Conservation (phyloP, 2,329 filamentous ascomycete species). For the Anthostomella pinea region DNA sequence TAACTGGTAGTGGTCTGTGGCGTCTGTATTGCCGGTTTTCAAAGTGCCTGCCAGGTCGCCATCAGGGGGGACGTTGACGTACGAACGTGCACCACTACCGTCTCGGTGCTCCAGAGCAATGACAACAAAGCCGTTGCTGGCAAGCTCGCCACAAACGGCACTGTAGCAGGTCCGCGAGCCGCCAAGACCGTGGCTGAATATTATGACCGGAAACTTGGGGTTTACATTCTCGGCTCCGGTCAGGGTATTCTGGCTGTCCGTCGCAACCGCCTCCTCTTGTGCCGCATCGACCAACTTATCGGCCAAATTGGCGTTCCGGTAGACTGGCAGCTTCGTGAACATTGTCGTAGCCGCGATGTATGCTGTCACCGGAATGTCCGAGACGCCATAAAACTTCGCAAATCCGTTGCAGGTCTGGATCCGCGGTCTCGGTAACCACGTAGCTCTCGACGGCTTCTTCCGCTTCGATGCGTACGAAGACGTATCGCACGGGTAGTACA, state of each 20-base stretch:
- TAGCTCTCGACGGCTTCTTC: constrained; percentile 49
- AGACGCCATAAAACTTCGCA: constrained; percentile 57
- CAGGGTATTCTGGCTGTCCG: constrained; percentile 19
- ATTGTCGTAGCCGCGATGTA: constrained; percentile 57
- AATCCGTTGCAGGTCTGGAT: constrained; percentile 57
- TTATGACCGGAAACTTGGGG: constrained; percentile 57
- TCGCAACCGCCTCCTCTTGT: constrained; percentile 26
- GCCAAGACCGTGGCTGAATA: constrained; percentile 66
- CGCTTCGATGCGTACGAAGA: constrained; percentile 34
- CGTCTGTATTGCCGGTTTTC: constrained; percentile 33
- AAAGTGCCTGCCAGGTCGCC: constrained; percentile 32
- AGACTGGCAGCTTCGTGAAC: constrained; percentile 64
- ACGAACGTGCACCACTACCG: constrained; percentile 59
- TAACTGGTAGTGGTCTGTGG: constrained; percentile 44
- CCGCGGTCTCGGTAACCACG: constrained; percentile 61
- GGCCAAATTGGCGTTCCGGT: constrained; percentile 59
- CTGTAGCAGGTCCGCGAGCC: constrained; percentile 62
- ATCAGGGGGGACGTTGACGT: constrained; percentile 53
- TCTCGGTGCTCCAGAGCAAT: constrained; percentile 64
- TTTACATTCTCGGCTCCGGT: constrained; percentile 13
- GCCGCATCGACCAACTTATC: constrained; percentile 44
- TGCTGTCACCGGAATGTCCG: constrained; percentile 45
- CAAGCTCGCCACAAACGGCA: constrained; percentile 62
- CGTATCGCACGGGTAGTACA: constrained; percentile 62
- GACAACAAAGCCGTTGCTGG: constrained; percentile 64